Evolutionary conservation across 495 filamentous ascomycete genomes (phyloP), one percentile per base, ranked within the genome.

Genomic region (Neurospora hispaniola): DNA sequence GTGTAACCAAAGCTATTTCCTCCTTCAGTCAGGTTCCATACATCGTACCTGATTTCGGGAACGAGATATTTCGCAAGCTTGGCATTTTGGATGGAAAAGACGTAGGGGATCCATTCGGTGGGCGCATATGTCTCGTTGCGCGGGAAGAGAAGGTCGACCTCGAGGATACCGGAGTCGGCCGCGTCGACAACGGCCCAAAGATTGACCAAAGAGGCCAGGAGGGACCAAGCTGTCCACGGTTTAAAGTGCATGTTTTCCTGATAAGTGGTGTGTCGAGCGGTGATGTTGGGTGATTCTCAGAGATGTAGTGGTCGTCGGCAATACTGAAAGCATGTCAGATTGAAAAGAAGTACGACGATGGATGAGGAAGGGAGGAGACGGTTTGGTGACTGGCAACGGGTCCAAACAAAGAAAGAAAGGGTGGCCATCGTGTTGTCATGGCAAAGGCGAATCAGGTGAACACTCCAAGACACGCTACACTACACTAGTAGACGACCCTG

Each of bases 61-160:
- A 46, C 43, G 38, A 81, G 76, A 27, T 69, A 71, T 42, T 69
- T 42, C 11, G 78, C 78, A 39, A 75, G 73, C 70, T 74, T 11
- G 46, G 75, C 35, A 72, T 84, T 84, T 69, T 79, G 79, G 39
- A 84, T 27, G 4, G 80, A 82, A 74, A 85, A 84, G 39, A 84
- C 74, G 73, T 82, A 69, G 44, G 83, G 83, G 31, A 83, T 77
- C 16, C 62, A 42, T 10, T 71, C 18, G 8, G 75, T 71, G 20
- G 83, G 82, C 72, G 80, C 75, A 72, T 83, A 84, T 42, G 82
- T 83, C 14, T 80, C 80, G 69, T 84, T 84, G 74, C 77, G 82
- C 18, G 83, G 82, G 73, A 84, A 84, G 48, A 82, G 48, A 10
- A 84, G 70, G 69, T 73, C 43, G 38, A 38, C 44, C 9, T 69